A percentile compares a stretch with the other conserved stretches of the same genome.
phyloP scores from a whole-genome alignment of 2,329 filamentous ascomycete genomes.

The Exserohilum rostratum region DNA sequence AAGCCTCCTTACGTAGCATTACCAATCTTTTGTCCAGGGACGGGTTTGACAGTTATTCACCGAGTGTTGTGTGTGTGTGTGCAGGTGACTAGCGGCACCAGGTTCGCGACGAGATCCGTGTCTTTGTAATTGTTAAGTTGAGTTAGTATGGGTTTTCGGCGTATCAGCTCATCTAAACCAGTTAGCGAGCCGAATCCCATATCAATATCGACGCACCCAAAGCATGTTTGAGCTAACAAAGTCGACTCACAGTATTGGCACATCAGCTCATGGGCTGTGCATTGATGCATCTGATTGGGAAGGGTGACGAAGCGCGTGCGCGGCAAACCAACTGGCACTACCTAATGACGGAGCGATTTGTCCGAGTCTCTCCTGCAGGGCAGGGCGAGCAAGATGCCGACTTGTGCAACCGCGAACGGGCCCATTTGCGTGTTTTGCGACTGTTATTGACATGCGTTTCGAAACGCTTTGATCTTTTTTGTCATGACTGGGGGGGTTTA shows the following conservation, averaged over 20 bases:
- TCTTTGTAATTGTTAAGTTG: neutral
- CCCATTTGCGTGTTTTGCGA: neutral
- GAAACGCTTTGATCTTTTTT: constrained; percentile 8
- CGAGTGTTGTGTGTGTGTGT: neutral
- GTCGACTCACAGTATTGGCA: neutral
- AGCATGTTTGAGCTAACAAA: neutral
- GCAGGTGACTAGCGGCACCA: neutral
- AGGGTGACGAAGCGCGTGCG: neutral
- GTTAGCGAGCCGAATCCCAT: neutral
- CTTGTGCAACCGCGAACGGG: neutral
- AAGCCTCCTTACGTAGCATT: neutral
- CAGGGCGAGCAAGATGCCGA: neutral
- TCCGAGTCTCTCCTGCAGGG: neutral
- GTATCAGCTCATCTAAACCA: neutral
- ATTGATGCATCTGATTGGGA: neutral
- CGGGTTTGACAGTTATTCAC: neutral
- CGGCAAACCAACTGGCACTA: neutral
- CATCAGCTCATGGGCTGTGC: neutral
- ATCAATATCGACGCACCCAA: neutral
- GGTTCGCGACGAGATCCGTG: neutral
- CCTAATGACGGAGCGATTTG: neutral
- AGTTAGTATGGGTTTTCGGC: neutral
- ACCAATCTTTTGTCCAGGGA: neutral
- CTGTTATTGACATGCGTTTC: constrained; percentile 7
- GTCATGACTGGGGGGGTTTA: neutral